Evolutionary conservation across 179 eudicot genomes (phyloP).

Genomic region (Silene coronaria): DNA sequence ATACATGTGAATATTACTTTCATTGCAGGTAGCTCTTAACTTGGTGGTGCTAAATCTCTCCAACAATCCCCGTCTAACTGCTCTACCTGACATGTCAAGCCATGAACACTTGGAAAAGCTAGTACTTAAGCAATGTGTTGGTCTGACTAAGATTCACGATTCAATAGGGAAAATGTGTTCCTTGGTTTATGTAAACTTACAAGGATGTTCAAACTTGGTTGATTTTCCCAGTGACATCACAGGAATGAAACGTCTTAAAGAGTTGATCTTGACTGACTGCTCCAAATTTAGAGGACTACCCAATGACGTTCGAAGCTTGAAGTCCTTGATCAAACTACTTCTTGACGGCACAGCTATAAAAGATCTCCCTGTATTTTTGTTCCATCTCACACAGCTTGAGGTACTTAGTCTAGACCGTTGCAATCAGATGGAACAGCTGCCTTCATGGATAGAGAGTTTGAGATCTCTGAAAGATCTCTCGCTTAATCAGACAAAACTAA

Average conservation of each 20-base stretch:
- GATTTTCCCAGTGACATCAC: constrained; percentile 48
- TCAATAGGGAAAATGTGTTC: constrained; percentile 41
- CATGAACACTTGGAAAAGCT: constrained; percentile 42
- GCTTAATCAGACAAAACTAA: constrained; percentile 26
- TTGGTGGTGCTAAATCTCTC: constrained; percentile 54
- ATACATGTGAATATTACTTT: constrained; percentile 5
- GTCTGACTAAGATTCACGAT: constrained; percentile 35
- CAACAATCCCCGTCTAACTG: constrained; percentile 34
- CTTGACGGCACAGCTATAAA: constrained; percentile 40
- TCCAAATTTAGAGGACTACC: constrained; percentile 41
- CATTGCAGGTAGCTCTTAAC: constrained; percentile 39
- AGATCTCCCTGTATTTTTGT: constrained; percentile 37
- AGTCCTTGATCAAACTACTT: constrained; percentile 35
- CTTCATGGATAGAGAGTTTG: constrained; percentile 30
- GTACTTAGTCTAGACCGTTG: constrained; percentile 36
- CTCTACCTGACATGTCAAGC: constrained; percentile 51
- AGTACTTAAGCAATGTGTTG: constrained; percentile 42
- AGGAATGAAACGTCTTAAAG: constrained; percentile 47
- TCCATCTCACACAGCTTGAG: constrained; percentile 42
- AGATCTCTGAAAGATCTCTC: constrained; percentile 37
- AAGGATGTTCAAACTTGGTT: constrained; percentile 34
- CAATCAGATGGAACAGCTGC: constrained; percentile 32
- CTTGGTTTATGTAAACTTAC: constrained; percentile 43
- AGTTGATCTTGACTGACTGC: constrained; percentile 47
- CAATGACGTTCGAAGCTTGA: constrained; percentile 34